Evolutionary conservation across 495 filamentous ascomycete species (phyloP), one percentile per base, ranked within the genome.

Genomic region (Astrothelium macrocarpum): DNA sequence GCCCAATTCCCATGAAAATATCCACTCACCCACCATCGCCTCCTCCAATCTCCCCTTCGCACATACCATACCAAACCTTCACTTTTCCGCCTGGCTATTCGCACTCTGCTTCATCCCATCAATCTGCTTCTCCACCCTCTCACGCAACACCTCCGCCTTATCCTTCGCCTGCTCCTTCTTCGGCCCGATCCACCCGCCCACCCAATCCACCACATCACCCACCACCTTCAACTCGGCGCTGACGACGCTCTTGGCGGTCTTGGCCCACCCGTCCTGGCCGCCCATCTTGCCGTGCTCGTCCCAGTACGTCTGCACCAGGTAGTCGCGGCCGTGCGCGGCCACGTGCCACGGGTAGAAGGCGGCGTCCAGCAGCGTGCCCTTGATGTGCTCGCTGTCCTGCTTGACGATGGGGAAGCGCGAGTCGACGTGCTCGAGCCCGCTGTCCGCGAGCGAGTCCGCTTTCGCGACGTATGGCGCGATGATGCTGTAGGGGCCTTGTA

Each of bases 371-470:
- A 89, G 82, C 14, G 83, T 85, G 64, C 76, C 79, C 72, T 85
- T 82, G 63, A 98, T 81, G 73, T 89, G 89, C 43, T 84, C 76
- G 11, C 90, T 91, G 25, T 92, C 86, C 75, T 96, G 88, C 79
- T 90, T 96, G 68, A 98, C 84, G 70, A 89, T 81, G 31, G 94
- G 94, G 78, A 96, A 90, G 65, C 78, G 84, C 61, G 80, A 71
- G 64, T 97, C 94, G 67, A 97, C 82, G 68, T 83, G 84, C 63
- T 70, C 79, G 66, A 98, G 81, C 18, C 88, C 82, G 68, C 80
- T 77, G 76, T 92, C 86, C 68, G 89, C 94, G 56, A 96, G 76
- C 64, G 82, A 74, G 66, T 98, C 94, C 69, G 85, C 92, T 71
- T 86, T 88, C 72, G 82, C 78, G 60, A 95, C 79, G 76, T 96